Evolutionary conservation across 768 basidiomycete species (phyloP).

Genomic region (Tricholomella constricta): DNA sequence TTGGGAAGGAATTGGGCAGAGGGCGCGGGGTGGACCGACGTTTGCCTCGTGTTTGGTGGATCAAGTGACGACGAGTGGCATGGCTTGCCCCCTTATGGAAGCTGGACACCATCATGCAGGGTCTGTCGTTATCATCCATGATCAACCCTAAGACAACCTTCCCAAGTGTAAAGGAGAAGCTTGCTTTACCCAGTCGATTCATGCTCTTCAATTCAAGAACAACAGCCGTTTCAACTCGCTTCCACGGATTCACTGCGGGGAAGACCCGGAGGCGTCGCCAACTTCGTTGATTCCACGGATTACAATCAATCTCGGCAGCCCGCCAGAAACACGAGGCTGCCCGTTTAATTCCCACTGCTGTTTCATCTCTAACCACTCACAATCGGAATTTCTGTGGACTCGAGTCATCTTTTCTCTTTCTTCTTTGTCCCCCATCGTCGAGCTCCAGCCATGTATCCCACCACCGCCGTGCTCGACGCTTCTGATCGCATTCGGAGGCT

Average conservation of each 20-base stretch:
- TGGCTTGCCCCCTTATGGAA: slow-evolving; percentile 16
- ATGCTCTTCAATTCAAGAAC: slow-evolving; percentile 14
- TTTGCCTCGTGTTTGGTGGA: slow-evolving; percentile 29
- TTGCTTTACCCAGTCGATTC: slow-evolving; percentile 10
- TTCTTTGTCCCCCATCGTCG: slow-evolving; percentile 13
- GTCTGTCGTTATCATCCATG: slow-evolving; percentile 19
- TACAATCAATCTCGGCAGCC: slow-evolving; percentile 36
- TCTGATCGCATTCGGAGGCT: slow-evolving; percentile 31
- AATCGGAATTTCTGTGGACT: slow-evolving; percentile 32
- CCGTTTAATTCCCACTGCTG: slow-evolving; percentile 38
- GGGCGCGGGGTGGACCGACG: slow-evolving; percentile 33
- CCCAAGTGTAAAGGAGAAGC: slow-evolving; percentile 7
- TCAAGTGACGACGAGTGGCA: slow-evolving; percentile 24
- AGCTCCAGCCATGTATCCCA: slow-evolving; percentile 19
- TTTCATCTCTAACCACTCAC: slow-evolving; percentile 30
- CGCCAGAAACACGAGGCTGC: slow-evolving; percentile 43
- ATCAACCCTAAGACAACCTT: slow-evolving; percentile 24
- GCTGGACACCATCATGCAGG: slow-evolving; percentile 14
- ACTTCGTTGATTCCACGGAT: slow-evolving; percentile 26
- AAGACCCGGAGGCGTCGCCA: slow-evolving; percentile 29
- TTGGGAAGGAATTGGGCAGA: slow-evolving; percentile 34
- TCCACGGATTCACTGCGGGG: slow-evolving; percentile 32
- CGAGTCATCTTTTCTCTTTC: slow-evolving; percentile 25
- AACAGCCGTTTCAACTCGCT: slow-evolving; percentile 13
- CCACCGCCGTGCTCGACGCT: slow-evolving; percentile 14